Base-by-base conservation (phyloP, 306 rosid genomes). In the Rosa rugosa region DNA sequence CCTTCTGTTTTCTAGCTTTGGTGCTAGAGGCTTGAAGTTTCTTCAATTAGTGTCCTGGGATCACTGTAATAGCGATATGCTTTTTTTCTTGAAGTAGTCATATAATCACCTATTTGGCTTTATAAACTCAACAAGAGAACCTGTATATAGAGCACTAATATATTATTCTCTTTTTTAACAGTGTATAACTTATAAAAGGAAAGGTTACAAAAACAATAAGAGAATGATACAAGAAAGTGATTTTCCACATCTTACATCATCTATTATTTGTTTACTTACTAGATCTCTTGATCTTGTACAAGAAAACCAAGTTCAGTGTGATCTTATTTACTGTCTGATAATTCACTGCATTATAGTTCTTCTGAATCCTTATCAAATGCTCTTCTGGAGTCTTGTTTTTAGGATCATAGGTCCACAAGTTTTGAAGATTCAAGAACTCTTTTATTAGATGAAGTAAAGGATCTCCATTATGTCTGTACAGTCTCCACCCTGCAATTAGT, bases 331-430 rank as follows among this genome's bases (percentile, higher is more conserved):
- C 23, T 80, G 40, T 74, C 47, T 60, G 5, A 36, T 81, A 75
- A 54, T 83, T 69, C 81, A 75, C 78, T 86, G 82, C 75, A 38
- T 54, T 65, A 11, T 82, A 46, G 57, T 62, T 77, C 71, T 59
- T 44, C 6, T 59, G 27, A 41, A 72, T 70, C 71, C 69, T 50
- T 75, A 71, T 80, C 86, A 68, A 76, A 69, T 78, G 66, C 73
- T 82, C 45, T 60, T 75, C 0, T 72, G 34, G 67, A 69, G 12
- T 62, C 80, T 68, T 47, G 65, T 70, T 73, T 47, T 76, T 83
- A 68, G 70, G 79, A 80, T 79, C 77, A 69, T 77, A 65, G 71
- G 54, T 31, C 27, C 45, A 36, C 79, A 51, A 76, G 75, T 49
- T 54, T 54, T 66, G 67, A 72, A 78, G 72, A 62, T 25, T 75